A percentile compares a stretch with the other conserved stretches of the same genome.
Evolutionary conservation across 768 basidiomycete genomes (phyloP).

Genomic region (Russula sp.): DNA sequence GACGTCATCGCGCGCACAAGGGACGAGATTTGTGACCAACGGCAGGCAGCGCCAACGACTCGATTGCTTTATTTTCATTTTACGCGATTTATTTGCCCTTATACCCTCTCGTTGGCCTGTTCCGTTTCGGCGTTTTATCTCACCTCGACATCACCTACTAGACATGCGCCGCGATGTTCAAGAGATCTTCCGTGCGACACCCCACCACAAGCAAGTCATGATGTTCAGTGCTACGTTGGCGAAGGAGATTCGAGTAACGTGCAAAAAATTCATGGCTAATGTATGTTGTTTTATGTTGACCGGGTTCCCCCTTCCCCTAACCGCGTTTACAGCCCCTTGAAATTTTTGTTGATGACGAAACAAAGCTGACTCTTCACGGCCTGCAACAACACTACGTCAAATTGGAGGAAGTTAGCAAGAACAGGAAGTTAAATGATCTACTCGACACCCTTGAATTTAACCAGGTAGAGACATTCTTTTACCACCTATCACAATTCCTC

Average conservation of each 20-base stretch:
- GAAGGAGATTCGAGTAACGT: constrained; percentile 94
- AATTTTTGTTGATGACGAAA: constrained; percentile 99
- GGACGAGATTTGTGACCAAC: constrained; percentile 13
- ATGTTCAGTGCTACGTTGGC: constrained; percentile 99
- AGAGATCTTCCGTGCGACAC: constrained; percentile 98
- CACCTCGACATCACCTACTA: constrained; percentile 69
- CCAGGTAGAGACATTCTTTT: constrained; percentile 52
- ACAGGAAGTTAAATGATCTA: constrained; percentile 93
- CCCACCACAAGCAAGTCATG: constrained; percentile 99
- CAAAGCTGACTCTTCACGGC: constrained; percentile 95
- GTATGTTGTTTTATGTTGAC: constrained; percentile 44
- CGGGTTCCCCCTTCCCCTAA: constrained; percentile 8
- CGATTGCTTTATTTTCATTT: constrained; percentile 25
- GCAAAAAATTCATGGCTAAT: constrained; percentile 99
- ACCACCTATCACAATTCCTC: neutral
- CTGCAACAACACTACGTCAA: constrained; percentile 99
- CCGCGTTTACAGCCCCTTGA: constrained; percentile 72
- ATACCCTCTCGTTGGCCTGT: constrained; percentile 47
- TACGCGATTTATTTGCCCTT: constrained; percentile 40
- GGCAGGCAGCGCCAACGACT: constrained; percentile 14
- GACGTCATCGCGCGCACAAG: constrained; percentile 11
- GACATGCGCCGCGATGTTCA: constrained; percentile 99
- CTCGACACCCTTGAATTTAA: constrained; percentile 98
- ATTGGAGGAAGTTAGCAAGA: constrained; percentile 91
- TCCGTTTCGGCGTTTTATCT: constrained; percentile 47